Conservation (phyloP, 2,329 filamentous ascomycete genomes). For the Apiospora pterosperma region DNA sequence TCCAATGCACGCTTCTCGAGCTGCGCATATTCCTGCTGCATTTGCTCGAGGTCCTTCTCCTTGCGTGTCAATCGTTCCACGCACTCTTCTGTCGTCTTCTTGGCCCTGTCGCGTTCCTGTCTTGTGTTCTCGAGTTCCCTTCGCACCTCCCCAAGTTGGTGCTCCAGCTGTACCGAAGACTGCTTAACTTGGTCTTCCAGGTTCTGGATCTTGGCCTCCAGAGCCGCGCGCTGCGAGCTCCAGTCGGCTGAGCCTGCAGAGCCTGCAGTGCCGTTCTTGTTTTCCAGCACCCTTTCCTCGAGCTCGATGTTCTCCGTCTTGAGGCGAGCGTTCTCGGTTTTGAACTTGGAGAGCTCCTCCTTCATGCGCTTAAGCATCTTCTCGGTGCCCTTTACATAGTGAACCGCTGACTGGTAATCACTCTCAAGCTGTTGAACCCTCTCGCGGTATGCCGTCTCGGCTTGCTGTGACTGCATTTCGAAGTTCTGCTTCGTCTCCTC, state of each 20-base stretch:
- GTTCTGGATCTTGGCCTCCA: constrained; percentile 66
- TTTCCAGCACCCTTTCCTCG: constrained; percentile 47
- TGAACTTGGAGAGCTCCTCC: constrained; percentile 91
- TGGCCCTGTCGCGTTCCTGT: constrained; percentile 63
- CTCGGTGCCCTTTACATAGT: constrained; percentile 97
- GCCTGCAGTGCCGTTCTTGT: constrained; percentile 39
- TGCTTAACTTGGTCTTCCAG: constrained; percentile 67
- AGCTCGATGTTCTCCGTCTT: constrained; percentile 75
- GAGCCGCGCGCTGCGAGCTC: constrained; percentile 67
- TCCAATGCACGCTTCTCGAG: constrained; percentile 84
- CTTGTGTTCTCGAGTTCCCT: constrained; percentile 65
- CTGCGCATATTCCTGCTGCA: constrained; percentile 76
- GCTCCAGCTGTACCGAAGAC: constrained; percentile 66
- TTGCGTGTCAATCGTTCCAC: constrained; percentile 56
- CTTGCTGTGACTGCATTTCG: constrained; percentile 77
- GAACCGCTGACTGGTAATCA: constrained; percentile 95
- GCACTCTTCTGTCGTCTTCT: constrained; percentile 48
- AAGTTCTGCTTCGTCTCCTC: constrained; percentile 80
- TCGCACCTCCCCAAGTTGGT: constrained; percentile 64
- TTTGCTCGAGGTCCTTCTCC: constrained; percentile 70
- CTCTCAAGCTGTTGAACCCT: constrained; percentile 92
- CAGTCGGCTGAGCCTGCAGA: constrained; percentile 46
- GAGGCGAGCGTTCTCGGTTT: constrained; percentile 77
- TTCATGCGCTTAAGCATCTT: constrained; percentile 99
- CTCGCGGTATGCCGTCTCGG: constrained; percentile 86